Evolutionary conservation across 2,329 filamentous ascomycete species (phyloP), one percentile per base, ranked within the genome.

Genomic region (Neonectria hederae): DNA sequence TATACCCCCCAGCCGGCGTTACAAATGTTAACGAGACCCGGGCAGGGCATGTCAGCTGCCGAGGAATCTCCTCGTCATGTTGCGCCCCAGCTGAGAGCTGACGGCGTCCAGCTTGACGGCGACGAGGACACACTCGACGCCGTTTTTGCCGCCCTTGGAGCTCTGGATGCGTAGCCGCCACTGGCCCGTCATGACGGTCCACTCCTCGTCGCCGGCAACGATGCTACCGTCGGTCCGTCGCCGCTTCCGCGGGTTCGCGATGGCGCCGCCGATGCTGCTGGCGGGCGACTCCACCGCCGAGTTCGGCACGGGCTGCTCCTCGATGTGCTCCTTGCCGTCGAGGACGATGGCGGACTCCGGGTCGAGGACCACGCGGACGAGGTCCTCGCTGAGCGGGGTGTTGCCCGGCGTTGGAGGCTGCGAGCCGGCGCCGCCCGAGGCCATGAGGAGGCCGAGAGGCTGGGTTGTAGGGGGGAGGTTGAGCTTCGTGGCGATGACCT

Each of bases 401-500:
- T 90, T 90, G 0, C 89, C 90, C 0, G 91, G 91, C 21, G 87
- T 89, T 0, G 87, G 83, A 0, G 89, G 86, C 71, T 89, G 87
- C 63, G 84, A 87, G 46, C 82, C 82, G 7, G 86, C 85, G 11
- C 86, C 89, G n/a, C 88, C 89, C 4, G 86, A 83, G 52, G 86
- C 81, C 86, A 92, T 90, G 76, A 92, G 83, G 40, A 92, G 79
- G 8, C 91, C 90, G 1, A 92, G 78, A 0, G 90, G 87, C 63
- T 86, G 83, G 0, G 83, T 84, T 0, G 84, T 85, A 0, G 82
- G 81, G 11, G 91, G 88, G 6, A 94, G 77, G 66, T 90, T 91
- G 69, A 96, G 86, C 76, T 95, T 97, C 35, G 90, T 90, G 2
- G 91, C 88, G n/a, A 97, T 85, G 9, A 97, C 90, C 71, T 93